Evolutionary conservation across 306 rosid genomes (phyloP), one percentile per base, ranked within the genome.

Genomic region (Luffa acutangula): DNA sequence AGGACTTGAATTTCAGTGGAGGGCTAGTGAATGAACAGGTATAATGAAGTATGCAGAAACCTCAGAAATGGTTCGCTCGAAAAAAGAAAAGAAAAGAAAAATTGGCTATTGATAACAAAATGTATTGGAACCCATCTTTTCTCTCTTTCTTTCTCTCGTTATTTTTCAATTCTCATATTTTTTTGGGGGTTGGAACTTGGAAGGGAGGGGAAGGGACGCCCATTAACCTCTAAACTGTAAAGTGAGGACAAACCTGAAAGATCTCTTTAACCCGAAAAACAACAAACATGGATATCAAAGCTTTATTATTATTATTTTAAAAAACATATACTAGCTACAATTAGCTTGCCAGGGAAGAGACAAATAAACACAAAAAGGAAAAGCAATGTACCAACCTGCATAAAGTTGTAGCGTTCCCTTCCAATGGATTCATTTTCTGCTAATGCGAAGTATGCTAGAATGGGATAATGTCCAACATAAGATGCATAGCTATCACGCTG

Each of bases 401-500:
- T 90, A 83, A 91, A 95, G 85, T 71, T 93, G 84, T 93, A 93
- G 80, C 93, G 97, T 49, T 95, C 96, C 77, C 97, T 93, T 48
- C 97, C 97, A 85, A 95, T 90, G 0, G 99, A 91, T 84, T 95
- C 99, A 83, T 95, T 95, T 84, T 93, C 97, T 53, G 99, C 99
- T 76, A 95, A 79, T 25, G 96, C 89, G 75, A 93, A 89, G 87
- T 90, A 93, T 2, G 93, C 78, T 17, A 93, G 83, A 65, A 93
- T 63, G 20, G 97, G 97, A 76, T 95, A 93, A 79, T 93, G 99
- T 1, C 97, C 99, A 64, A 93, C 85, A 75, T 92, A 95, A 18
- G 97, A 93, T 15, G 97, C 97, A 86, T 91, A 95, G 92, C 97
- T 91, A 87, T 95, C 99, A 34, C 99, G 95, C 67, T 95, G 99